Conservation (phyloP, 2,329 filamentous ascomycete genomes). For the Leptodontidium sp. region DNA sequence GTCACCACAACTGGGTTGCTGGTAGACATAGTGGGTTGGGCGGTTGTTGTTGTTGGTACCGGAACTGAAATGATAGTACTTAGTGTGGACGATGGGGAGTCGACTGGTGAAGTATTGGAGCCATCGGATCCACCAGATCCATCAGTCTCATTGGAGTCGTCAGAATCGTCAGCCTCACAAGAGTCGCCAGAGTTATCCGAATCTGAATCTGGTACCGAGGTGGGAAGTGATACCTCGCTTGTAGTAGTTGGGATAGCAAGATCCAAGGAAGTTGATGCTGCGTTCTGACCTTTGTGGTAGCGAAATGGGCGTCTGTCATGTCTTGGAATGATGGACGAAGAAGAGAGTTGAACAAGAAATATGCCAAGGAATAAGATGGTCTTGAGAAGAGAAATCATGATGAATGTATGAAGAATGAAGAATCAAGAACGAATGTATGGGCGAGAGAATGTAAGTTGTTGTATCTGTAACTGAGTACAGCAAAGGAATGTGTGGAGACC, state of each 20-base stretch:
- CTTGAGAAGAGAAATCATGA: constrained; percentile 29
- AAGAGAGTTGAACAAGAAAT: constrained; percentile 26
- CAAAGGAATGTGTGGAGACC: constrained; percentile 18
- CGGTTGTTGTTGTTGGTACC: not conserved
- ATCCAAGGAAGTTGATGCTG: not conserved
- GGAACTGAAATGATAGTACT: not conserved
- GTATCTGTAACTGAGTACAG: constrained; percentile 9
- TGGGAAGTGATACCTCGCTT: constrained; percentile 1
- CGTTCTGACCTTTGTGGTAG: not conserved
- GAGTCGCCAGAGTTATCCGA: not conserved
- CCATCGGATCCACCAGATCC: not conserved
- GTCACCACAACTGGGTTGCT: not conserved
- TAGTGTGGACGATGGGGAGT: not conserved
- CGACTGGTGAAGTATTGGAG: not conserved
- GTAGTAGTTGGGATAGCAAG: constrained; percentile 8
- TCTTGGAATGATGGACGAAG: constrained; percentile 21
- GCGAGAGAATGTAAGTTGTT: not conserved
- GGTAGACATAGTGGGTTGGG: not conserved
- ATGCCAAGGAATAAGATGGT: constrained; percentile 20
- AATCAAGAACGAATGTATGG: constrained; percentile 20
- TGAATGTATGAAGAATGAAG: constrained; percentile 14
- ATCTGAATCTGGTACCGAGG: not conserved
- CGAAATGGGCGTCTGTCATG: constrained; percentile 1
- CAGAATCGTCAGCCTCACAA: not conserved
- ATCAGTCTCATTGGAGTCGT: not conserved